phyloP scores from a whole-genome alignment of 2,329 filamentous ascomycete genomes.

The Pseudogymnoascus sp. region DNA sequence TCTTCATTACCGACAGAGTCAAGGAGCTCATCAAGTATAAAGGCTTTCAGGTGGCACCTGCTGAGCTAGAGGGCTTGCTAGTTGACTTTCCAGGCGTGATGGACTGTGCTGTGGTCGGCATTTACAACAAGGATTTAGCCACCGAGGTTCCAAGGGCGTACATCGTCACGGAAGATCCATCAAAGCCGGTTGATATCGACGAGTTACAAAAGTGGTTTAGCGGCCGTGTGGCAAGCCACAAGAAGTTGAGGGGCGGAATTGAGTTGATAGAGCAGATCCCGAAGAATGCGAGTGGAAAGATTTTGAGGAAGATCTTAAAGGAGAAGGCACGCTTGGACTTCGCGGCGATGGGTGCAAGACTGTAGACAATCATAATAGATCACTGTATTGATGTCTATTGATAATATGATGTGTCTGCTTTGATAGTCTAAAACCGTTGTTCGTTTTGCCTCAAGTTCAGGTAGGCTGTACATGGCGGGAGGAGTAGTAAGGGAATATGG shows the following conservation, averaged over 20 bases:
- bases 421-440: background rate
- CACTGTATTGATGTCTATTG: background rate
- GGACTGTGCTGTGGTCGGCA: background rate
- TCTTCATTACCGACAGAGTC: slow-evolving; percentile 24
- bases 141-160: background rate
- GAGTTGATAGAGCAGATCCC: slow-evolving; percentile 50
- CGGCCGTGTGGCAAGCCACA: slow-evolving; percentile 32
- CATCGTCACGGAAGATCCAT: background rate
- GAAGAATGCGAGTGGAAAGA: slow-evolving; percentile 57
- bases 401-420: background rate
- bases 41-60: slow-evolving; percentile 40
- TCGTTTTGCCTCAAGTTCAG: background rate
- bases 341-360: background rate
- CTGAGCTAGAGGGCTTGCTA: slow-evolving; percentile 35
- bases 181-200: background rate
- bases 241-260: slow-evolving; percentile 42
- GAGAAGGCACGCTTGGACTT: slow-evolving; percentile 29
- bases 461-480: background rate
- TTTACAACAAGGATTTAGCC: background rate
- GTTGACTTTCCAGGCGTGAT: background rate
- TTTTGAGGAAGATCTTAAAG: slow-evolving; percentile 48
- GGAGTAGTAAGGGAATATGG: background rate
- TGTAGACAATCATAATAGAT: background rate
- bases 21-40: slow-evolving; percentile 42
- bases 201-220: background rate